Percentiles rank a stretch among this genome's conserved stretches.
These are phyloP conservation scores for Pleurotus pulmonarius DNA, from an alignment of 768 basidiomycete species.

Conservation along the genomic window DNA sequence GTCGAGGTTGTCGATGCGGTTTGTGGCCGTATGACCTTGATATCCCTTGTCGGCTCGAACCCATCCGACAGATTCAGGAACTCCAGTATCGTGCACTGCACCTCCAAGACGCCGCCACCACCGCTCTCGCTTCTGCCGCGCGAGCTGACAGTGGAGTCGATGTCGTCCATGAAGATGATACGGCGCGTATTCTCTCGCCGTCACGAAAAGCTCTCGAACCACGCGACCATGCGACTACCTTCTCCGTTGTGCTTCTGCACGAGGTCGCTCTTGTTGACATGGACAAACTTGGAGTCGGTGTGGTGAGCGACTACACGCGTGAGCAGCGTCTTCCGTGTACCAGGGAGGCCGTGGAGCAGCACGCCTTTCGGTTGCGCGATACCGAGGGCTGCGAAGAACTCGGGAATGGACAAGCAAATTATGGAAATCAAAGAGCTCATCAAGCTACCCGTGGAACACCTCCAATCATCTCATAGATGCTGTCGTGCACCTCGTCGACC, in stretches of 20 bases:
- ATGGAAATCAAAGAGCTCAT: no score
- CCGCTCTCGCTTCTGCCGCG: no score
- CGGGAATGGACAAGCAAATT: conserved; percentile 91
- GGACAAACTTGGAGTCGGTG: conserved; percentile 96
- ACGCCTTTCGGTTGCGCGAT: conserved; percentile 98
- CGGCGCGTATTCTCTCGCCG: conserved; percentile 96
- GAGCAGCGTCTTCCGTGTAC: conserved; percentile 93
- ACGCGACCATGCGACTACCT: conserved; percentile 94
- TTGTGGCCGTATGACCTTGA: conserved; percentile 98
- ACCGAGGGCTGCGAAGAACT: conserved; percentile 92
- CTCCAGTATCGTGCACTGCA: conserved; percentile 89
- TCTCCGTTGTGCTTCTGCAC: conserved; percentile 99
- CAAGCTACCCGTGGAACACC: conserved; percentile 31
- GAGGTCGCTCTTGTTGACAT: conserved; percentile 89
- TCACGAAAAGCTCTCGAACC: conserved; percentile 96
- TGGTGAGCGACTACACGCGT: conserved; percentile 96
- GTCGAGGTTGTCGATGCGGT: conserved; percentile 96
- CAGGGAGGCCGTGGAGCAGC: conserved; percentile 91
- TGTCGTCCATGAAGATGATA: conserved; percentile 99
- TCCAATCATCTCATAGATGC: conserved; percentile 99
- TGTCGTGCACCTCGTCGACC: conserved; percentile 99
- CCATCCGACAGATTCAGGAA: no score
- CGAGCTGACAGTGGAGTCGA: conserved; percentile 94
- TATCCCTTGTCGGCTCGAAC: conserved; percentile 96
- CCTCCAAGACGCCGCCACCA: conserved; percentile 88